Percentiles rank a stretch among this genome's conserved stretches.
These are phyloP conservation scores for Erysimum pusillum DNA, from an alignment of 441 rosid genomes.

Conservation along the genomic window DNA sequence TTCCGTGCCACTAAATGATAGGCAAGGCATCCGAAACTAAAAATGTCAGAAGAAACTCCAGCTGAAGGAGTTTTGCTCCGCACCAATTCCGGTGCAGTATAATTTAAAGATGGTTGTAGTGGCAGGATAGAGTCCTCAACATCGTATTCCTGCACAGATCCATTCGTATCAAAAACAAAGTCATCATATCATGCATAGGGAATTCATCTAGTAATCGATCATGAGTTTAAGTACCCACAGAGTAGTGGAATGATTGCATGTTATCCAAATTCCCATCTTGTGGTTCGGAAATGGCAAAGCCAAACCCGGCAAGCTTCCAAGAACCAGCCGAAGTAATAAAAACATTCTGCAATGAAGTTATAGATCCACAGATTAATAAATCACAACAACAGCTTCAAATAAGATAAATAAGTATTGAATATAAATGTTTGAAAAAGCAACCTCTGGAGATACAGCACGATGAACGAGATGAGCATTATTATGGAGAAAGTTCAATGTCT, in stretches of 20 bases:
- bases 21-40: slow-evolving; percentile 91
- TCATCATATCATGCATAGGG: slow-evolving; percentile 3
- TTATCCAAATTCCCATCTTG: slow-evolving; percentile 67
- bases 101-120: slow-evolving; percentile 90
- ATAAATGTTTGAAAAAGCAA: slow-evolving; percentile 11
- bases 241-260: slow-evolving; percentile 80
- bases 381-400: neutral
- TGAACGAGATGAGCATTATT: slow-evolving; percentile 89
- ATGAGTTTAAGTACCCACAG: slow-evolving; percentile 63
- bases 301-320: slow-evolving; percentile 98
- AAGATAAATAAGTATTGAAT: neutral
- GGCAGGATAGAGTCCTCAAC: slow-evolving; percentile 91
- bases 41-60: slow-evolving; percentile 83
- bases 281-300: slow-evolving; percentile 80
- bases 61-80: slow-evolving; percentile 72
- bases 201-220: slow-evolving; percentile 9
- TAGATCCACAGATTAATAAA: slow-evolving; percentile 21
- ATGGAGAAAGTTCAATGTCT: slow-evolving; percentile 95
- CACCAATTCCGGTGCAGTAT: slow-evolving; percentile 95
- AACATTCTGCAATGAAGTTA: slow-evolving; percentile 67
- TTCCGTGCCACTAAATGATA: slow-evolving; percentile 88
- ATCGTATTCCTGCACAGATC: slow-evolving; percentile 83
- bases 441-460: slow-evolving; percentile 93
- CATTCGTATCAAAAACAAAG: slow-evolving; percentile 20
- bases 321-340: slow-evolving; percentile 90